Evolutionary conservation across 441 rosid genomes (phyloP).

Genomic region (Pelargonium citronellum): DNA sequence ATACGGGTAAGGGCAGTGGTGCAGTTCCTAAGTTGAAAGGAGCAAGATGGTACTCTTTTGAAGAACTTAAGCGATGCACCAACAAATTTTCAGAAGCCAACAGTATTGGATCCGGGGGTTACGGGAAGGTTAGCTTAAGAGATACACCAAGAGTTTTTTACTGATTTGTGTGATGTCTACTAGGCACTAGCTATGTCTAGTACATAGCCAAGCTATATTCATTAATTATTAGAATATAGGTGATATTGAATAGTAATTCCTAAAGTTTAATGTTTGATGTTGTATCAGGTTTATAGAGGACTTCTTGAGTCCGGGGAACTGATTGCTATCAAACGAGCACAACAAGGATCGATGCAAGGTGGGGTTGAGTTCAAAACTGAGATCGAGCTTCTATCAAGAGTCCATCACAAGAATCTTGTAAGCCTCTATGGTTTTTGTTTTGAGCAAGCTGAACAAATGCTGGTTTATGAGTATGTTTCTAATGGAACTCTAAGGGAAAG

Average conservation of each 20-base stretch:
- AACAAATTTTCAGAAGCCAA: conserved; percentile 56
- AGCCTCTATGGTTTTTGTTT: conserved; percentile 71
- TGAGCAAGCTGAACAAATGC: conserved; percentile 65
- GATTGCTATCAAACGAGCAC: conserved; percentile 70
- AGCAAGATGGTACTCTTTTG: conserved; percentile 61
- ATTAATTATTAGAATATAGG: no score
- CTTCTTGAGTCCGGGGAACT: conserved; percentile 50
- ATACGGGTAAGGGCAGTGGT: conserved; percentile 38
- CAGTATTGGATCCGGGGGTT: conserved; percentile 38
- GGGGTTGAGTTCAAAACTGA: conserved; percentile 80
- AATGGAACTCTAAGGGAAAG: conserved; percentile 62
- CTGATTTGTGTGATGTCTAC: no score
- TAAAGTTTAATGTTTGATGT: not conserved
- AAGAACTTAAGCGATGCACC: conserved; percentile 58
- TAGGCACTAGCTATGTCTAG: no score
- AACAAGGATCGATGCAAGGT: conserved; percentile 79
- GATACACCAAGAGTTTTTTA: no score
- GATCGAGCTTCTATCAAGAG: conserved; percentile 84
- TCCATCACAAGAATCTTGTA: conserved; percentile 81
- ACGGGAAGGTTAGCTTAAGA: no score
- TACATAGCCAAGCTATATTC: no score
- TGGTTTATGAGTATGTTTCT: conserved; percentile 62
- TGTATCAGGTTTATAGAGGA: conserved; percentile 65
- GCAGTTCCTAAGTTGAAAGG: conserved; percentile 65
- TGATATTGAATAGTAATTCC: no score